These are phyloP conservation scores for Penicillium vulpinum DNA, from an alignment of 2,329 filamentous ascomycete genomes.

Conservation along the genomic window DNA sequence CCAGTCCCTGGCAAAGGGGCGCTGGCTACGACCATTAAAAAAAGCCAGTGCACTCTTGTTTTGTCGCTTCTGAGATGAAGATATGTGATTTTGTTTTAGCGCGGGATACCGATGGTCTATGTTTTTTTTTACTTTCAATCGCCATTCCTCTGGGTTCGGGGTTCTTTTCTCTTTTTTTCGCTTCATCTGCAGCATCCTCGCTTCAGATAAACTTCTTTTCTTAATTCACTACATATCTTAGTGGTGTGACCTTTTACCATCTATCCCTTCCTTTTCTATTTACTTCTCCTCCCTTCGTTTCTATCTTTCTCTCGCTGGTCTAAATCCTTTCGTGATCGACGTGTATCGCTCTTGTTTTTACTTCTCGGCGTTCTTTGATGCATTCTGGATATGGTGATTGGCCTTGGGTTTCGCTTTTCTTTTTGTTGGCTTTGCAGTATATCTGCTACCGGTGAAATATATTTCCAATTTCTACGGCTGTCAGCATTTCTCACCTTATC, in stretches of 20 bases:
- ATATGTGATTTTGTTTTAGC: slow-evolving; percentile 38
- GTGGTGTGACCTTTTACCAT: slow-evolving; percentile 25
- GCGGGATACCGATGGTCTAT: slow-evolving; percentile 31
- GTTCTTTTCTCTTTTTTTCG: slow-evolving; percentile 19
- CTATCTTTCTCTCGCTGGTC: neutral
- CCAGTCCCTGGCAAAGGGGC: slow-evolving; percentile 65
- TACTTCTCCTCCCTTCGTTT: slow-evolving; percentile 1
- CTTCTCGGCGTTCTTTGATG: slow-evolving; percentile 36
- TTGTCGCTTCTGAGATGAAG: slow-evolving; percentile 39
- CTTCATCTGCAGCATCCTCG: slow-evolving; percentile 5
- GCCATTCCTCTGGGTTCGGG: slow-evolving; percentile 23
- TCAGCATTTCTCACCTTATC: neutral
- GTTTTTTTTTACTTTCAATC: slow-evolving; percentile 23
- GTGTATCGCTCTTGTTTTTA: slow-evolving; percentile 15
- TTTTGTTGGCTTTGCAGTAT: slow-evolving; percentile 9
- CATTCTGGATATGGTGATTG: slow-evolving; percentile 35
- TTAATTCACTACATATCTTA: slow-evolving; percentile 13
- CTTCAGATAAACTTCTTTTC: slow-evolving; percentile 10
- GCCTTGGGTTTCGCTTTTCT: slow-evolving; percentile 26
- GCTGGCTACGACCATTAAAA: slow-evolving; percentile 62
- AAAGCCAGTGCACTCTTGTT: slow-evolving; percentile 16
- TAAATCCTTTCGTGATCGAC: slow-evolving; percentile 5
- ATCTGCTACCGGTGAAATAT: neutral
- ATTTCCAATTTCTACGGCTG: neutral
- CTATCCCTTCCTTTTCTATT: slow-evolving; percentile 19